Evolutionary conservation across 306 rosid genomes (phyloP), one percentile per base, ranked within the genome.

Genomic region (Acacia melanoxylon): DNA sequence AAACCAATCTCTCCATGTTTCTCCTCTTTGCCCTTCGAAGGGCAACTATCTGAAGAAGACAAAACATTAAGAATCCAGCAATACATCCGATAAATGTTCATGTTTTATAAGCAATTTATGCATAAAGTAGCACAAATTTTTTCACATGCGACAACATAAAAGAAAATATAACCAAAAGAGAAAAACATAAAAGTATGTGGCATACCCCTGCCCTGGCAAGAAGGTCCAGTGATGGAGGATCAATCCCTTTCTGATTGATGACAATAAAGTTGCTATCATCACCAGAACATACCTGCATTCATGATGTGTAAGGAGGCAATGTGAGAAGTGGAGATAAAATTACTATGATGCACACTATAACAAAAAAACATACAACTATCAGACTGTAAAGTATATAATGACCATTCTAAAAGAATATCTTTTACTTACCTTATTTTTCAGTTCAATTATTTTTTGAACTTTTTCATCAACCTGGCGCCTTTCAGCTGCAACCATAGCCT

Each of bases 21-120:
- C 99, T 95, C 84, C 93, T 93, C 91, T 95, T 95, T n/a, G 99
- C 99, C 86, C 99, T 91, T 48, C 99, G 88, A 35, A 95, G 94
- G 70, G 97, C 99, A 88, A 95, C 82, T 78, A 95, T 95, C 99
- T 95, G 82, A 49, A 78, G 22, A 63, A 59, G 75, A n/a, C 31
- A 46, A 52, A 61, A 48, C 45, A 17, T 59, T 46, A 70, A 62
- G 10, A 65, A 52, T 19, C 54, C 24, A 17, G 13, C 62, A 42
- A 2, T 56, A 78, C 58, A 59, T 19, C 63, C 25, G 22, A 42
- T 0, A 17, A 5, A 58, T 11, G 67, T 41, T 78, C 10, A 45
- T 78, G 41, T 75, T 33, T 25, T 37, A 31, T 67, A 31, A 42
- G 61, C 3, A 65, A 56, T 12, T 31, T 66, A 66, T 35, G 48